phyloP scores from a whole-genome alignment of 768 basidiomycete species.

The Paxillus rubicundulus region DNA sequence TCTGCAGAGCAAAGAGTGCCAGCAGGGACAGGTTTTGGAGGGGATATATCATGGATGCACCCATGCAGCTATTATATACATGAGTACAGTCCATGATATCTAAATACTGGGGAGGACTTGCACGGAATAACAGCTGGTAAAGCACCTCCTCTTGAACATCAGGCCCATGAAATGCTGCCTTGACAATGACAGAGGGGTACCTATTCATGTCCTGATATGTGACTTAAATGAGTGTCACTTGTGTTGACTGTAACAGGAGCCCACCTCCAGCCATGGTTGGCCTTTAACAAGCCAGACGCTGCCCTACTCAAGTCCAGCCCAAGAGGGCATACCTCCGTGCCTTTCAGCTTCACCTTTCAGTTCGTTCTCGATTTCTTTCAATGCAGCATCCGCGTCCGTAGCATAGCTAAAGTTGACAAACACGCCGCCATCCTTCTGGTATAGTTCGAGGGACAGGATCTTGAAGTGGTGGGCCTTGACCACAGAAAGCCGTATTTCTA shows the following conservation, averaged over 20 bases:
- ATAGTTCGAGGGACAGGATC: slow-evolving; percentile 61
- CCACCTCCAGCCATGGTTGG: slow-evolving; percentile 77
- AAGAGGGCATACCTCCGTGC: slow-evolving; percentile 61
- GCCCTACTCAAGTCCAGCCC: slow-evolving; percentile 51
- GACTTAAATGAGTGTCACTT: not conserved
- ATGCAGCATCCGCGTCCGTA: slow-evolving; percentile 35
- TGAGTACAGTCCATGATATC: slow-evolving; percentile 1
- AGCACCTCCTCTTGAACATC: slow-evolving; percentile 79
- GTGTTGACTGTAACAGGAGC: slow-evolving; percentile 5
- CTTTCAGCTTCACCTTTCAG: slow-evolving; percentile 44
- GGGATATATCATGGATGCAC: slow-evolving; percentile 62
- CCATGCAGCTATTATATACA: slow-evolving; percentile 67
- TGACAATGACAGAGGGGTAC: slow-evolving; percentile 70
- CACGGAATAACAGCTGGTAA: slow-evolving; percentile 76
- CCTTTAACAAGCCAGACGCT: slow-evolving; percentile 74
- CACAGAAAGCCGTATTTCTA: slow-evolving; percentile 48
- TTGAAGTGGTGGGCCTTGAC: slow-evolving; percentile 58
- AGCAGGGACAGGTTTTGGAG: slow-evolving; percentile 58
- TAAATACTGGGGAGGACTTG: slow-evolving; percentile 36
- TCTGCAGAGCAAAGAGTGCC: slow-evolving; percentile 66
- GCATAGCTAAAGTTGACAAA: slow-evolving; percentile 73
- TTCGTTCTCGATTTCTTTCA: slow-evolving; percentile 48
- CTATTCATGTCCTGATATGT: slow-evolving; percentile 73
- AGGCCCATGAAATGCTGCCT: slow-evolving; percentile 85
- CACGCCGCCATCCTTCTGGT: slow-evolving; percentile 81